These are phyloP conservation scores for Jacaranda copaia DNA, from an alignment of 257 asterid species.

Conservation along the genomic window DNA sequence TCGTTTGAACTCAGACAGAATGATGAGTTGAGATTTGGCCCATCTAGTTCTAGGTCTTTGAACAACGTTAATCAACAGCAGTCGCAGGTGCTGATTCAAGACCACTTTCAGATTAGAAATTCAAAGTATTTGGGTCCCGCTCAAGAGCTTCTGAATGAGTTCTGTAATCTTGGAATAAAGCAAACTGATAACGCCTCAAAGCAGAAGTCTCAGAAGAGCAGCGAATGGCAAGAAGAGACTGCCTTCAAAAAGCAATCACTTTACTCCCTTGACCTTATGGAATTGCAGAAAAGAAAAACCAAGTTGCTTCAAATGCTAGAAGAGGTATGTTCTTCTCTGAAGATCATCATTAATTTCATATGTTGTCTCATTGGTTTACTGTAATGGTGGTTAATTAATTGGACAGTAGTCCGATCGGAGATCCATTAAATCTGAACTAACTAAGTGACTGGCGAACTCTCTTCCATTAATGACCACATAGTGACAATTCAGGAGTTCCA, in stretches of 20 bases:
- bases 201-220: constrained; percentile 40
- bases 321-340: constrained; percentile 46
- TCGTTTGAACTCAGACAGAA: constrained; percentile 63
- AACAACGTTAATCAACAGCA: constrained; percentile 36
- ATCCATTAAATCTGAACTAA: constrained; percentile 22
- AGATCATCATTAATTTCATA: not conserved
- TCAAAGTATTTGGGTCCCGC: constrained; percentile 71
- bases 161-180: constrained; percentile 66
- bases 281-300: constrained; percentile 62
- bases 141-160: constrained; percentile 78
- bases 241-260: constrained; percentile 46
- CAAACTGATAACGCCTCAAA: constrained; percentile 38
- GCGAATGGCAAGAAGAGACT: constrained; percentile 43
- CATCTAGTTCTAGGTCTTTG: constrained; percentile 59
- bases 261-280: constrained; percentile 60
- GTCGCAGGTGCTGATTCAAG: constrained; percentile 39
- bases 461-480: constrained; percentile 32
- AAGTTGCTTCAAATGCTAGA: constrained; percentile 68
- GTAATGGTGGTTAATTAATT: no score
- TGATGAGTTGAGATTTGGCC: constrained; percentile 52
- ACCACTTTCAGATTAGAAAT: constrained; percentile 46
- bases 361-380: no score
- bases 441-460: constrained; percentile 24
- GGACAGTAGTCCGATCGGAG: no score
- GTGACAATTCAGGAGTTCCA: constrained; percentile 40